Base-by-base conservation (phyloP, 2,329 filamentous ascomycete genomes). In the Lecanicillium sp. region DNA sequence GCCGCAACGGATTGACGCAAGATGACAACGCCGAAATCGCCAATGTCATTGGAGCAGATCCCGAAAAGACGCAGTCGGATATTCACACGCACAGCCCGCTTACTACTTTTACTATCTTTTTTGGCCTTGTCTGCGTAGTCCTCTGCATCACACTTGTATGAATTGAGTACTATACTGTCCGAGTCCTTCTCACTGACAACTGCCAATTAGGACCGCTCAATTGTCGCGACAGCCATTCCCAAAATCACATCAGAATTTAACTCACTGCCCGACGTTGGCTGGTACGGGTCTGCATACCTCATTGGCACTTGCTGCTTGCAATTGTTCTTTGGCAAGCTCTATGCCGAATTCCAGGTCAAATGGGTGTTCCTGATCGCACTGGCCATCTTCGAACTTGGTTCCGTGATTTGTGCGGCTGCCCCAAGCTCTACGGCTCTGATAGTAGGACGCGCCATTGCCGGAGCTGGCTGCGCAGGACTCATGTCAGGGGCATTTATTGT, bases 201-300 rank as follows among this genome's bases (percentile, higher is more conserved):
- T 79, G 77, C 76, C 79, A 79, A 19, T 27, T 20, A 40, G 37
- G 40, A 43, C 14, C 40, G 17, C 17, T 72, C 71, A 4, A 75
- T 75, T 48, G 66, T 75, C n/a, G 68, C 69, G 3, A 74, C 71
- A 0, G 72, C 71, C 9, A 73, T 75, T 30, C 73, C 72, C 1
- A 67, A 67, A 30, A 74, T 75, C 51, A 74, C 72, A 1, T 66
- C 63, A 51, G 62, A 70, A 32, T 70, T 72, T 57, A 60, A 69
- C 37, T 60, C 65, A 30, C 62, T 74, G 7, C 60, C 63, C 11
- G 67, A 75, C 45, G 66, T 75, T 7, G 68, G 70, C 11, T 79
- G 77, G 77, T 79, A 79, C 53, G 74, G 72, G 2, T 66, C 70
- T 9, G 71, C 71, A 14, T 75, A 67, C 53, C 69, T 74, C 51